Evolutionary conservation across 768 basidiomycete species (phyloP), one percentile per base, ranked within the genome.

Genomic region (Rubroboletus satanas): DNA sequence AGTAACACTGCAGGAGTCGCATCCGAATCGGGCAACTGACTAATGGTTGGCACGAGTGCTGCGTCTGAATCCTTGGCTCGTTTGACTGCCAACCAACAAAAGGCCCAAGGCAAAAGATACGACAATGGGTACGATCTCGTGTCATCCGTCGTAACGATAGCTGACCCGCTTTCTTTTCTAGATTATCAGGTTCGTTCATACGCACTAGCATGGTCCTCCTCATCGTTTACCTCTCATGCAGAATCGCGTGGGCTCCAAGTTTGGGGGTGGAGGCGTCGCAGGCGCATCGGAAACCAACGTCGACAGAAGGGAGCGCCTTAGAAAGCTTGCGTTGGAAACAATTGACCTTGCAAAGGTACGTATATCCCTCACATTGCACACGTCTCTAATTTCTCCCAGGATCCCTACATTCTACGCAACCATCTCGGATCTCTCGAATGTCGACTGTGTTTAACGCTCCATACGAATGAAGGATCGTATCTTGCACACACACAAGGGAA

Each of bases 381-480:
- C 29, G 3, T 53, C 51, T n/a, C 36, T 57, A 58, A 65, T 48
- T 62, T 33, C 41, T 21, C 50, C 11, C 62, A 91, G 93, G 96
- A 98, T 74, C 96, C 96, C 8, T 98, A 98, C 72, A 98, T 99
- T 69, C 84, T 99, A 36, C 92, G 96, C 73, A 99, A 98, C 71
- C 97, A 99, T 73, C 82, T 99, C 55, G 97, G 97, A 39, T 98
- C 95, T 9, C 83, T 98, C 39, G 96, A 98, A 83, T 99, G 97
- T 77, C 91, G 95, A 65, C 82, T 99, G 29, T 98, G 97, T 71
- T 76, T 99, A 45, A 99, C 97, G 0, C 82, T 99, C 11, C 97
- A 99, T 74, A 98, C 96, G n/a, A 98, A 98, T 65, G 97, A 99
- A 74, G 97, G 97, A 18, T 97, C 95, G 14, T 98, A 98, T 71